These are phyloP conservation scores for Fagopyrum tataricum DNA, from an alignment of 148 eudicot species.

Conservation along the genomic window DNA sequence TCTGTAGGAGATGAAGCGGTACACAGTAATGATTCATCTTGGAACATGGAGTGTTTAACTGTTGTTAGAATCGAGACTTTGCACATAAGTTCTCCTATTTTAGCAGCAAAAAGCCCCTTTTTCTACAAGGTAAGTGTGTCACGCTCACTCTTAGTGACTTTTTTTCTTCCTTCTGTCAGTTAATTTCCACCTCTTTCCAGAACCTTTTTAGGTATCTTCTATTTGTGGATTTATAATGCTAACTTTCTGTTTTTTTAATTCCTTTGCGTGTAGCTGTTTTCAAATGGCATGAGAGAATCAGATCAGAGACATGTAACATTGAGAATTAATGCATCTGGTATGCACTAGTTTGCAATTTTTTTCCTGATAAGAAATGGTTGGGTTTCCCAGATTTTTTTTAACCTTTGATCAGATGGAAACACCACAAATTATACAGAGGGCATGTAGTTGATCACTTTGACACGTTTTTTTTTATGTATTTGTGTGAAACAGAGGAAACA, in stretches of 20 bases:
- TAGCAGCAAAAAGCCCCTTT: conserved; percentile 97
- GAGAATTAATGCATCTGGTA: conserved; percentile 87
- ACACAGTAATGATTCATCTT: conserved; percentile 66
- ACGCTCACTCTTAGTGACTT: background rate
- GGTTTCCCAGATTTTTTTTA: background rate
- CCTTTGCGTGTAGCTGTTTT: conserved; percentile 56
- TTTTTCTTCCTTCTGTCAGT: background rate
- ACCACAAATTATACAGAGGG: background rate
- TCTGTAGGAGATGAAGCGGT: conserved; percentile 75
- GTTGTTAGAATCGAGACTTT: conserved; percentile 63
- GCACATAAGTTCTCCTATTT: conserved; percentile 94
- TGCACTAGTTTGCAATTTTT: conserved; percentile 13
- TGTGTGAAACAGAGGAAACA: conserved; percentile 59
- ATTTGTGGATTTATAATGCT: background rate
- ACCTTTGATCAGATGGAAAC: background rate
- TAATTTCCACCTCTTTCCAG: background rate
- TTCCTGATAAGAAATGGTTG: background rate
- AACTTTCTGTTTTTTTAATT: background rate
- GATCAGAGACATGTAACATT: conserved; percentile 94
- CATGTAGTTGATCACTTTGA: background rate
- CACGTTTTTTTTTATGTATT: background rate
- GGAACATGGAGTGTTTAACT: conserved; percentile 72
- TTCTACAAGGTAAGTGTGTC: conserved; percentile 63
- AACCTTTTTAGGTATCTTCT: background rate
- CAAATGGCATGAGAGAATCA: conserved; percentile 97